These are phyloP conservation scores for Tribonema minus DNA, from an alignment of 108 stramenopile species.

Conservation along the genomic window DNA sequence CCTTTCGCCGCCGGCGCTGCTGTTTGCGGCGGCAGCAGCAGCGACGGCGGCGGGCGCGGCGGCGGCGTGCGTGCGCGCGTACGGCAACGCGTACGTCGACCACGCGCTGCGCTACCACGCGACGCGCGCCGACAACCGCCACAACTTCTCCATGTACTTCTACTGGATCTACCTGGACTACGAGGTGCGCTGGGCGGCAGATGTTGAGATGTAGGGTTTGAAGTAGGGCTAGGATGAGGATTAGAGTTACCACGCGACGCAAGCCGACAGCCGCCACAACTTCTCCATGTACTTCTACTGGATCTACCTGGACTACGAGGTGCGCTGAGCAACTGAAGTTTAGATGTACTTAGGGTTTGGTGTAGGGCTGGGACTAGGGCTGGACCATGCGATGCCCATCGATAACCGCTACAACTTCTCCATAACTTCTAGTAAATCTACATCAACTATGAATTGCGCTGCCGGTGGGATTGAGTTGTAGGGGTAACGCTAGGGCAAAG, in stretches of 20 bases:
- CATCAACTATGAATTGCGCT: constrained; percentile 53
- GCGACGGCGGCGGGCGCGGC: constrained; percentile 62
- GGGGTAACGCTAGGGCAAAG: too few species aligned
- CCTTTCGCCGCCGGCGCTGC: constrained; percentile 12
- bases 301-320: constrained; percentile 74
- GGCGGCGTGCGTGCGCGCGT: constrained; percentile 56
- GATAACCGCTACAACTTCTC: constrained; percentile 92
- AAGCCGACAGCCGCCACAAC: constrained; percentile 90
- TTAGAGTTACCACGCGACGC: constrained; percentile 80
- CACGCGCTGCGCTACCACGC: constrained; percentile 91
- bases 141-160: constrained; percentile 78
- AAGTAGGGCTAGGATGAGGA: too few species aligned
- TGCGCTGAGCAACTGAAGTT: too few species aligned
- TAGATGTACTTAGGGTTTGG: too few species aligned
- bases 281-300: constrained; percentile 76
- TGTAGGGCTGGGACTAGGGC: too few species aligned
- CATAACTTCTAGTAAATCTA: constrained; percentile 82
- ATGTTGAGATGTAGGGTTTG: too few species aligned
- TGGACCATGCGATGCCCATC: constrained; percentile 80
- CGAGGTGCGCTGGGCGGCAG: too few species aligned
- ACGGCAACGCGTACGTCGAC: constrained; percentile 71
- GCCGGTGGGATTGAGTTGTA: too few species aligned
- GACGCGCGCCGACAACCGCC: constrained; percentile 85
- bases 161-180: constrained; percentile 81
- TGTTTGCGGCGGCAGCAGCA: constrained; percentile 66